A percentile compares a stretch with the other conserved stretches of the same genome.
phyloP scores from a whole-genome alignment of 306 rosid species.

The Quercus berberidifolia region DNA sequence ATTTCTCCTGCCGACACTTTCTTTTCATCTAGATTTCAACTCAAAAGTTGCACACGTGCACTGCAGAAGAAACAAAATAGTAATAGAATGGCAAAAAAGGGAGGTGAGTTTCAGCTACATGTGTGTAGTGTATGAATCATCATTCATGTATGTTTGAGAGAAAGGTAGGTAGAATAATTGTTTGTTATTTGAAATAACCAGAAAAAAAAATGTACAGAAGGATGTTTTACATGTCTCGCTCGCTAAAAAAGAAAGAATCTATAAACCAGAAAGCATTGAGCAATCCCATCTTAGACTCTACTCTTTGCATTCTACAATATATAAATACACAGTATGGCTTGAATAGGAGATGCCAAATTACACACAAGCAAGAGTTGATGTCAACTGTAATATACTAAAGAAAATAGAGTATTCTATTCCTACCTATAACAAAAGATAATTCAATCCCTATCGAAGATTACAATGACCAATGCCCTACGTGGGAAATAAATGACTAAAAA shows the following conservation, averaged over 20 bases:
- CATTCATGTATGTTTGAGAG: background rate
- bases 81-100: background rate
- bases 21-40: background rate
- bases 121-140: too few relatives aligned
- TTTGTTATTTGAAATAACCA: constrained; percentile 28
- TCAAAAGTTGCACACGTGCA: background rate
- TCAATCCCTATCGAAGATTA: constrained; percentile 35
- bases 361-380: constrained; percentile 34
- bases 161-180: constrained; percentile 3
- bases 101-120: background rate
- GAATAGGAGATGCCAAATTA: constrained; percentile 30
- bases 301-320: constrained; percentile 7
- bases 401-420: constrained; percentile 25
- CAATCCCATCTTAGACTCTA: background rate
- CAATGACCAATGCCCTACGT: constrained; percentile 44
- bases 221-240: constrained; percentile 23
- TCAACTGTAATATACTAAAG: constrained; percentile 18
- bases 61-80: background rate
- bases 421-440: constrained; percentile 32
- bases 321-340: constrained; percentile 11
- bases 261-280: constrained; percentile 7
- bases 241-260: constrained; percentile 17
- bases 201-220: constrained; percentile 29
- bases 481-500: constrained; percentile 19
- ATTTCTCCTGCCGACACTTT: constrained; percentile 56